Evolutionary conservation across 2,329 filamentous ascomycete species (phyloP).

Genomic region (Xylaria sp.): DNA sequence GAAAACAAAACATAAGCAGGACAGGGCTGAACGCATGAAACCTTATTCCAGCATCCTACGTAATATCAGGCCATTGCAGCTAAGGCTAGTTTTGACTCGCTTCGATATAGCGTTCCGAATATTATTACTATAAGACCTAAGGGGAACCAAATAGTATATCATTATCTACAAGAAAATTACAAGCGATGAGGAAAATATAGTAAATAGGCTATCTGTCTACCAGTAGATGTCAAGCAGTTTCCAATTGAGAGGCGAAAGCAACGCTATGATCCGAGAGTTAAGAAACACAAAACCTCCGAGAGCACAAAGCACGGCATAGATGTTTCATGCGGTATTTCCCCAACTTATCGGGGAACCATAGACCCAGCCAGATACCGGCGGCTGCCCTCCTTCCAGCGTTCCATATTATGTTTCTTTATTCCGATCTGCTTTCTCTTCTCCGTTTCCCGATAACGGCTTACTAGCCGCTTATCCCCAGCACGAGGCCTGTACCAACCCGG

Average conservation of each 20-base stretch:
- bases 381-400: background rate
- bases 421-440: background rate
- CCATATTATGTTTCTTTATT: no score
- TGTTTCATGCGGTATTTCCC: background rate
- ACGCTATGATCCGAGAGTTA: background rate
- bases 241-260: background rate
- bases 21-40: constrained; percentile 2
- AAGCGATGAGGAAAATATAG: background rate
- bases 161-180: background rate
- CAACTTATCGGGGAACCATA: background rate
- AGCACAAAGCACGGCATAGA: background rate
- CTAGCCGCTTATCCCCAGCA: no score
- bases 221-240: background rate
- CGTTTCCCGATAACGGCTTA: no score
- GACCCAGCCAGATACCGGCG: background rate
- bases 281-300: no score
- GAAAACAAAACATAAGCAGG: background rate
- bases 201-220: background rate
- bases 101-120: background rate
- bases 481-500: constrained; percentile 7
- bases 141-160: background rate
- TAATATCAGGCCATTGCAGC: background rate
- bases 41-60: constrained; percentile 1
- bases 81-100: background rate
- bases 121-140: background rate